Evolutionary conservation across 306 rosid genomes (phyloP), one percentile per base, ranked within the genome.

Genomic region (Lathyrus tuberosus): DNA sequence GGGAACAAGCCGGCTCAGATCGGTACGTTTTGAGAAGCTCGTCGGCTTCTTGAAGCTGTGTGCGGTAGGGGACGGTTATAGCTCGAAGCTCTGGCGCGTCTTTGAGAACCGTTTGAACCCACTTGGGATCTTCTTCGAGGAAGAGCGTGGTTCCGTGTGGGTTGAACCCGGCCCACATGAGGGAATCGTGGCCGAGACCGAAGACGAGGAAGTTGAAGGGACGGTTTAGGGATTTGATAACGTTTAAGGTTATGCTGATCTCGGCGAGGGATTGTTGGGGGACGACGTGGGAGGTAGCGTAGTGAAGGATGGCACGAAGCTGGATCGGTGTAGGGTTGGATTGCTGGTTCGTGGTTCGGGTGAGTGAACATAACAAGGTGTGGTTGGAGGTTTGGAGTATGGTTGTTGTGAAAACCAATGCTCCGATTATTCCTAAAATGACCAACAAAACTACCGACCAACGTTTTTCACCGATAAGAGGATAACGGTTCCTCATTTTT

Each of bases 121-220:
- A 92, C 49, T 74, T 87, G 0, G 92, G 96, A 35, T 92, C 92
- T 72, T 92, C 97, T 76, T 92, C 97, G 2, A 92, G 89, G 77
- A 92, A 92, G 1, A 89, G 31, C 8, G 97, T 92, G 10, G 59
- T 83, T 67, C 97, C 97, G 1, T 44, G 57, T 3, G 97, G 81
- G 62, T 92, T 92, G 5, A 92, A 49, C 47, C 90, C 71, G 59
- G 89, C 86, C 97, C 97, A 89, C 97, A 92, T 92, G 18, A 89
- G 85, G 0, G 97, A 92, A 57, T 92, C 97, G 69, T 80, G 85
- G 33, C 97, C 97, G 6, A 92, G 80, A 0, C 96, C 97, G 58
- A 89, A 89, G 0, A 92, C 83, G 46, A 92, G 92, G 76, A 92
- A 87, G 61, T 89, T 92, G 62, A 77, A 65, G 3, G 95, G 94